A percentile compares a stretch with the other conserved stretches of the same genome.
Conservation (phyloP, 441 rosid species). For the Euphorbia celastroides region DNA sequence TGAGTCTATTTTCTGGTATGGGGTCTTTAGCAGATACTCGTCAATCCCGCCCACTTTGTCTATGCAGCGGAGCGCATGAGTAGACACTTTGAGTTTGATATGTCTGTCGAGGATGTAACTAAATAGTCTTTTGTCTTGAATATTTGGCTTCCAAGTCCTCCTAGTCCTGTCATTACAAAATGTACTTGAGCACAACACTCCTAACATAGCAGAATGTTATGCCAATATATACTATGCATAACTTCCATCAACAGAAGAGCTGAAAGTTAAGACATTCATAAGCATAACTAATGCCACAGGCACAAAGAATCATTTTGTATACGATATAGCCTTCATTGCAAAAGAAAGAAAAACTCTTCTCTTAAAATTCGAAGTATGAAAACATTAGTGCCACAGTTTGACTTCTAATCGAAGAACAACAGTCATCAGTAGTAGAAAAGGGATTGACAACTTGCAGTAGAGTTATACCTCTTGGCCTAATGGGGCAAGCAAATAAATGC, state of each 20-base stretch:
- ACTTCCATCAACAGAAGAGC: background rate
- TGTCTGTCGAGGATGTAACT: constrained; percentile 90
- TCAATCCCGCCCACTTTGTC: constrained; percentile 99
- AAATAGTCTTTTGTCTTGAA: constrained; percentile 87
- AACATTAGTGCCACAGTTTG: background rate
- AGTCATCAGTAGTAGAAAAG: background rate
- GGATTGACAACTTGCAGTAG: background rate
- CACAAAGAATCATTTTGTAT: too few relatives aligned
- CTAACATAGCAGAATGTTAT: constrained; percentile 4
- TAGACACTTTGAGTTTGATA: constrained; percentile 78
- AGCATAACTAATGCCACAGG: background rate
- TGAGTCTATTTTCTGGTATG: constrained; percentile 90
- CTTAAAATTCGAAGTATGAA: too few relatives aligned
- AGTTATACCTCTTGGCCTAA: background rate
- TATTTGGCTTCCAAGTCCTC: constrained; percentile 93
- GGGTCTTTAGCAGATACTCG: constrained; percentile 89
- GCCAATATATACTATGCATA: background rate
- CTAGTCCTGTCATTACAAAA: constrained; percentile 50
- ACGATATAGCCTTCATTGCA: too few relatives aligned
- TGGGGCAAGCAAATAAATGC: background rate
- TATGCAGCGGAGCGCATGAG: constrained; percentile 88
- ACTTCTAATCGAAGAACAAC: background rate
- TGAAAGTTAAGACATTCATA: background rate
- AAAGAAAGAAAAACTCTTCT: too few relatives aligned
- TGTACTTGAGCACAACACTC: too few relatives aligned